phyloP scores from a whole-genome alignment of 768 basidiomycete genomes.

The Fomitopsis pulvina region DNA sequence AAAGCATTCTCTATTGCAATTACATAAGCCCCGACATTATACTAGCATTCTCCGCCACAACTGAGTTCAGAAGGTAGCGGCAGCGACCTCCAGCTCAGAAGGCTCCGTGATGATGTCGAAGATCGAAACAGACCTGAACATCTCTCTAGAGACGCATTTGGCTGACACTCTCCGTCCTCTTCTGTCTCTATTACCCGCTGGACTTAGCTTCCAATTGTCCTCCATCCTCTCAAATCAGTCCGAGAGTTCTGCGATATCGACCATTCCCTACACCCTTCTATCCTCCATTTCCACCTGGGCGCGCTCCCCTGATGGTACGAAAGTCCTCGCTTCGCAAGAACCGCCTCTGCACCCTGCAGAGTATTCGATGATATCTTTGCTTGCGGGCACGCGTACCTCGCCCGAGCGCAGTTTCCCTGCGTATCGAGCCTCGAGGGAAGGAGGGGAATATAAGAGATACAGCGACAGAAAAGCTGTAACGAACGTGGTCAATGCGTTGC shows the following conservation, averaged over 20 bases:
- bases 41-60: no score
- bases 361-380: conserved; percentile 67
- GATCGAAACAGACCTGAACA: neutral
- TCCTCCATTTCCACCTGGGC: conserved; percentile 26
- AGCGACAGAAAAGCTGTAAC: conserved; percentile 64
- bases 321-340: conserved; percentile 29
- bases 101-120: no score
- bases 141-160: neutral
- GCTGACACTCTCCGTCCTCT: neutral
- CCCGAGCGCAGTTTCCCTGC: conserved; percentile 65
- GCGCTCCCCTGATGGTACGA: conserved; percentile 42
- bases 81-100: no score
- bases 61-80: no score
- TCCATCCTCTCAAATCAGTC: no score
- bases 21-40: no score
- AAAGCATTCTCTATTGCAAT: no score
- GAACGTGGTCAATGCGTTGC: conserved; percentile 60
- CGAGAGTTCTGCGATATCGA: no score
- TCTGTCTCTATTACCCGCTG: neutral
- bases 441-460: conserved; percentile 32
- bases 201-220: neutral
- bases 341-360: conserved; percentile 43
- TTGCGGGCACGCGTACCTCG: conserved; percentile 75
- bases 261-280: no score
- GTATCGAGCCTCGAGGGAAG: conserved; percentile 34